Evolutionary conservation across 1,284 basidiomycete genomes (phyloP), one percentile per base, ranked within the genome.

Genomic region (Vanrija humicola): DNA sequence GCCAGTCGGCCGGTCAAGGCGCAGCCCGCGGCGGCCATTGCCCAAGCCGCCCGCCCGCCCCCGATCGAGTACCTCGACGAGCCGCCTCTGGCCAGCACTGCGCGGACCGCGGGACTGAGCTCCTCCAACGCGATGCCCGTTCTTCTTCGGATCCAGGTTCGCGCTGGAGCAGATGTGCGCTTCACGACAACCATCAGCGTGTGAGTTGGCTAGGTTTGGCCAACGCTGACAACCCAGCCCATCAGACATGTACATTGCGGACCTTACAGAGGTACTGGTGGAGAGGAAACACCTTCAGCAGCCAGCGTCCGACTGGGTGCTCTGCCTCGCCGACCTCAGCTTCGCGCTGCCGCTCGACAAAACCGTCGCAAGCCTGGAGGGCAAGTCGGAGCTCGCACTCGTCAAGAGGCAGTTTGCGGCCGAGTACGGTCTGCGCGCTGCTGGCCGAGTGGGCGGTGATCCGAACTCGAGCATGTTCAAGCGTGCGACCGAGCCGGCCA

Each of bases 391-490:
- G 65, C 81, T 99, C 15, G 83, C 88, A 8, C 81, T 98, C 8
- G 87, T 96, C 44, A 88, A 88, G 72, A 81, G 86, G 59, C 85
- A 82, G 54, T 86, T 86, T 81, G 80, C 95, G 1, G 84, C 84
- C 16, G 81, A 84, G 53, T 71, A 80, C 60, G 78, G 78, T 4
- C 77, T 89, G 45, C 56, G 67, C 59, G 84, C 84, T 16, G 70
- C 67, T 40, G 73, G 74, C 50, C 64, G 69, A 43, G 70, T 70
- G 46, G 73, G 64, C 75, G 86, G 76, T 85, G 93, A 97, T 78
- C 94, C 94, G 0, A 95, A 93, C 75, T 91, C 92, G 1, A 93
- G 90, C 0, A 95, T 97, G 51, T 90, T 94, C 80, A 91, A 91
- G 68, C 82, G 87, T 52, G 83, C 86, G 67, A 86, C 86, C 15